Conservation (phyloP, 2,329 filamentous ascomycete genomes). For the Microsporum ferrugineum region DNA sequence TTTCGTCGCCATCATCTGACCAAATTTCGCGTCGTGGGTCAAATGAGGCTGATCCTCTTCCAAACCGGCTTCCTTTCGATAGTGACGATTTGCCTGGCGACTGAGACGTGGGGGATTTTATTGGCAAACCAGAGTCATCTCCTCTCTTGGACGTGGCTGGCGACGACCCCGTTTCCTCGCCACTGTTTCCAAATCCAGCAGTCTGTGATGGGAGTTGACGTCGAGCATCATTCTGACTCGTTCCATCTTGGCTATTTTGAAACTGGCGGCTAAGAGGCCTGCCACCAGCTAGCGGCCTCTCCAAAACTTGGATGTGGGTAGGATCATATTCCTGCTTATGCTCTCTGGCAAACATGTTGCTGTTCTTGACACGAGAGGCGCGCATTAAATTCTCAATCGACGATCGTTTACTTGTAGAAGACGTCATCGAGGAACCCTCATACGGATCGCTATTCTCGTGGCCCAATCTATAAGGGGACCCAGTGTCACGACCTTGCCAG, state of each 20-base stretch:
- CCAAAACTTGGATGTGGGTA: conserved; percentile 60
- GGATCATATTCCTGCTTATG: conserved; percentile 90
- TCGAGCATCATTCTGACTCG: conserved; percentile 28
- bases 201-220: conserved; percentile 14
- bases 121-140: conserved; percentile 25
- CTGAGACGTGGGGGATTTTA: conserved; percentile 44
- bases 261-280: conserved; percentile 47
- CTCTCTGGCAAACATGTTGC: conserved; percentile 89
- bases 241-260: conserved; percentile 58
- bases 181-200: conserved; percentile 15
- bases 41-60: conserved; percentile 49
- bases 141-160: conserved; percentile 6
- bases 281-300: conserved; percentile 63
- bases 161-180: conserved; percentile 8
- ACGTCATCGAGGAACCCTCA: conserved; percentile 52
- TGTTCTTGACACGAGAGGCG: conserved; percentile 93
- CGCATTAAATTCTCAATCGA: conserved; percentile 94
- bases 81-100: conserved; percentile 88
- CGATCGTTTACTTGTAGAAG: conserved; percentile 60
- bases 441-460: conserved; percentile 57
- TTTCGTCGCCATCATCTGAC: conserved; percentile 51
- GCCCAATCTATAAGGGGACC: conserved; percentile 52
- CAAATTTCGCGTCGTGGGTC: conserved; percentile 58
- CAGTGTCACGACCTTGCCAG: conserved; percentile 69
- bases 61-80: conserved; percentile 50